Evolutionary conservation across 805 yeast species (phyloP).

Genomic region (Millerozyma acaciae): DNA sequence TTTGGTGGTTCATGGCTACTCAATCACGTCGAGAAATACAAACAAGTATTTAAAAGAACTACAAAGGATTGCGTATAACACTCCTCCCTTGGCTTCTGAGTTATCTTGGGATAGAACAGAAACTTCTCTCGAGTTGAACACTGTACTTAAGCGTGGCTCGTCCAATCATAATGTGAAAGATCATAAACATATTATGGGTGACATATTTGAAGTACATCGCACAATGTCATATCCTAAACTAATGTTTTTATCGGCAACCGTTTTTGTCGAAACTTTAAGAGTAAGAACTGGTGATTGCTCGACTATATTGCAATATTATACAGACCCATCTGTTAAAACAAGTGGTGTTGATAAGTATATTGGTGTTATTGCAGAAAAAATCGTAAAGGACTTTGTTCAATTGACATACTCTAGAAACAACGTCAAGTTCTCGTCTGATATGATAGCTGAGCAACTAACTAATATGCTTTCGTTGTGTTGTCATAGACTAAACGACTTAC

Average conservation of each 20-base stretch:
- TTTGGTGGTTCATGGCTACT: conserved; percentile 85
- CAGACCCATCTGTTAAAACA: conserved; percentile 70
- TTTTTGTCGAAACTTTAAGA: conserved; percentile 74
- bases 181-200: conserved; percentile 61
- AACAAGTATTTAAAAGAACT: conserved; percentile 46
- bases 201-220: conserved; percentile 48
- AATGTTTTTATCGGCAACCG: conserved; percentile 82
- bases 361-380: conserved; percentile 57
- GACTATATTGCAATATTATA: conserved; percentile 68
- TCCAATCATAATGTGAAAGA: conserved; percentile 75
- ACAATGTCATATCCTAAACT: conserved; percentile 66
- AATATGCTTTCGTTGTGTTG: conserved; percentile 67
- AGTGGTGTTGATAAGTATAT: conserved; percentile 67
- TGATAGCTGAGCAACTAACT: conserved; percentile 63
- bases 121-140: conserved; percentile 86
- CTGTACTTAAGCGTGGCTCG: conserved; percentile 85
- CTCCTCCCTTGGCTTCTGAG: conserved; percentile 87
- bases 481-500: conserved; percentile 70
- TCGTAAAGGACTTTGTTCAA: conserved; percentile 54
- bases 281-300: conserved; percentile 80
- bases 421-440: conserved; percentile 51
- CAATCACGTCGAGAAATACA: conserved; percentile 53
- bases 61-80: conserved; percentile 70
- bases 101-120: conserved; percentile 79
- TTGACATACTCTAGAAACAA: conserved; percentile 52